Base-by-base conservation (phyloP, 495 filamentous ascomycete species). In the Aspergillus asperescens region DNA sequence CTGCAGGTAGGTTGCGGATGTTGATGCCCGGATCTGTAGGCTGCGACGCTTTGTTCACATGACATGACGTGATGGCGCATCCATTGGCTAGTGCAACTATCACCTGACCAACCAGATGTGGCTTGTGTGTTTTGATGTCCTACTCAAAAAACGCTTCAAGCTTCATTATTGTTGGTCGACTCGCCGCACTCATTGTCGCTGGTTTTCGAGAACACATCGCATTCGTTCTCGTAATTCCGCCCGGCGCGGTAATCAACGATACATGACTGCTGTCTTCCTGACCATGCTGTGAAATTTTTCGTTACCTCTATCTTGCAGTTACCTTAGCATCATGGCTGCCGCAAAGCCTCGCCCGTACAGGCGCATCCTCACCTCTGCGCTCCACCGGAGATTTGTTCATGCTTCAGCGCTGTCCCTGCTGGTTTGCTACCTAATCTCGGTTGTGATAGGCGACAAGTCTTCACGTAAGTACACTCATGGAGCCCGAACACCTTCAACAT, bases 321-420 rank as follows among this genome's bases (percentile, higher is more conserved):
- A 60, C 48, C 57, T 50, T 48, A 25, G 47, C 69, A 72, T 51
- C 62, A 80, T 81, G 78, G 71, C 75, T 59, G 60, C 69, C 45
- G 50, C 63, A 43, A 70, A 67, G 64, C 64, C 70, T 46, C 72
- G 81, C 44, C 80, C 79, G 34, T 96, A 96, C 64, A 83, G 91
- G 73, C 87, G 95, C 62, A 90, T 94, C 67, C 71, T 97, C 51
- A 95, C 92, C 32, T 91, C 93, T 28, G 80, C 87, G 34, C 71
- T 97, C 47, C 93, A 98, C 66, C 78, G 88, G 57, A 79, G 90
- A 52, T 97, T 96, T 74, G 83, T 84, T 34, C 78, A 80, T 48
- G 88, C 89, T 25, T 85, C 84, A 39, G 67, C 78, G 28, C 64
- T 88, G 32, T 67, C 87, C 7, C 62, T 92, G 12, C 66, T 75